phyloP scores from a whole-genome alignment of 148 eudicot species.

The Rhododendron ovatum region DNA sequence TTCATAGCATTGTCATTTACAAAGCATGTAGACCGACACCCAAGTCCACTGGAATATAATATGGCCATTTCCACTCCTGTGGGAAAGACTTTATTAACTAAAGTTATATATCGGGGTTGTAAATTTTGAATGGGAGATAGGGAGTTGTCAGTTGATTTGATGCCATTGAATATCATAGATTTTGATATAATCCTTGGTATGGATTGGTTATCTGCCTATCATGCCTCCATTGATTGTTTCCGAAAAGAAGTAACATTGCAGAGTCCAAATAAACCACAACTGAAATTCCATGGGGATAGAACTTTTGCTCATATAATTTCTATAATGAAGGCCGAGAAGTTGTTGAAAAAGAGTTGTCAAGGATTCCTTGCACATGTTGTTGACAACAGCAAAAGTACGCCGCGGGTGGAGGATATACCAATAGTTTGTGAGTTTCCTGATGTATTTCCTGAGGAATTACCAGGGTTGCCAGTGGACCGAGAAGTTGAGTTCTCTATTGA shows the following conservation, averaged over 20 bases:
- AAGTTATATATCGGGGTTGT: neutral
- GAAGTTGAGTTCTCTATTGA: neutral
- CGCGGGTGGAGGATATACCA: neutral
- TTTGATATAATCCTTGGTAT: too few species aligned
- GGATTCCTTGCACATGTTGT: too few species aligned
- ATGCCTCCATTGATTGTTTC: too few species aligned
- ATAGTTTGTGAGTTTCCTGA: neutral
- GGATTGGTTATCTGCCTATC: too few species aligned
- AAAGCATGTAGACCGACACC: too few species aligned
- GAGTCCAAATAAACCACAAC: neutral
- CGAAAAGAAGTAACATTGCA: neutral
- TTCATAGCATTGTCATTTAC: too few species aligned
- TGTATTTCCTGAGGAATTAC: neutral
- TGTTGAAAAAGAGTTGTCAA: too few species aligned
- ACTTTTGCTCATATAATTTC: neutral
- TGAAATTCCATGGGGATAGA: neutral
- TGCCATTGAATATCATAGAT: neutral
- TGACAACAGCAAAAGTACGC: too few species aligned
- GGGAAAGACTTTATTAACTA: neutral
- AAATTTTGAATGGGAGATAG: neutral
- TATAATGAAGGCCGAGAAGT: too few species aligned
- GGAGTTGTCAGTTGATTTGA: neutral
- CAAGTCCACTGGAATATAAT: neutral
- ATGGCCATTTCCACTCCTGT: neutral
- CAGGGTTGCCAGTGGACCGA: neutral